phyloP scores from a whole-genome alignment of 805 yeast species.

The Priceomyces castillae region DNA sequence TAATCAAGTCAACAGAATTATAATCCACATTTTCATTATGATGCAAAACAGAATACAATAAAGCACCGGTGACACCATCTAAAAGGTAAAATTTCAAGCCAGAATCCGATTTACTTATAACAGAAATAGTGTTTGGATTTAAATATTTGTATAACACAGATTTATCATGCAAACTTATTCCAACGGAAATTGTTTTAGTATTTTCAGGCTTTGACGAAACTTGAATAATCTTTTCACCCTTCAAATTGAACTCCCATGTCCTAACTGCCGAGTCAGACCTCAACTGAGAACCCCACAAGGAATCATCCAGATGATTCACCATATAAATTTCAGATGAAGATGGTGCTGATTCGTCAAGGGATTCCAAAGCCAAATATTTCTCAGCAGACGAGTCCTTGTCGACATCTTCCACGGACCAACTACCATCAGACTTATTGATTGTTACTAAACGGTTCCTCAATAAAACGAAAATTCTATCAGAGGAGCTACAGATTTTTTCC shows the following conservation, averaged over 20 bases:
- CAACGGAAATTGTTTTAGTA: constrained; percentile 49
- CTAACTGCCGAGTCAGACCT: constrained; percentile 3
- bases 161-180: constrained; percentile 65
- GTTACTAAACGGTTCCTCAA: not conserved
- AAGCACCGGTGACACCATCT: constrained; percentile 69
- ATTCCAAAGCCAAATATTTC: not conserved
- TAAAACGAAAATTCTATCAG: not conserved
- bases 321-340: not conserved
- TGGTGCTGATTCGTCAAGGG: not conserved
- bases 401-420: not conserved
- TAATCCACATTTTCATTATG: constrained; percentile 39
- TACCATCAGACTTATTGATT: not conserved
- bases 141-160: constrained; percentile 80
- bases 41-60: constrained; percentile 46
- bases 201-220: constrained; percentile 21
- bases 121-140: constrained; percentile 62
- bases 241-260: constrained; percentile 30
- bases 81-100: constrained; percentile 50
- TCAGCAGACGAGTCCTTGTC: not conserved
- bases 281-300: constrained; percentile 3
- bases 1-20: constrained; percentile 47
- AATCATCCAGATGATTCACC: not conserved
- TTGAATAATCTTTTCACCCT: constrained; percentile 16
- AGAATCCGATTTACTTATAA: constrained; percentile 34
- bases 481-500: not conserved